A percentile compares a stretch with the other conserved stretches of the same genome.
These are phyloP conservation scores for Spirogloea muscicola DNA, from an alignment of 139 green algal species.

Conservation along the genomic window DNA sequence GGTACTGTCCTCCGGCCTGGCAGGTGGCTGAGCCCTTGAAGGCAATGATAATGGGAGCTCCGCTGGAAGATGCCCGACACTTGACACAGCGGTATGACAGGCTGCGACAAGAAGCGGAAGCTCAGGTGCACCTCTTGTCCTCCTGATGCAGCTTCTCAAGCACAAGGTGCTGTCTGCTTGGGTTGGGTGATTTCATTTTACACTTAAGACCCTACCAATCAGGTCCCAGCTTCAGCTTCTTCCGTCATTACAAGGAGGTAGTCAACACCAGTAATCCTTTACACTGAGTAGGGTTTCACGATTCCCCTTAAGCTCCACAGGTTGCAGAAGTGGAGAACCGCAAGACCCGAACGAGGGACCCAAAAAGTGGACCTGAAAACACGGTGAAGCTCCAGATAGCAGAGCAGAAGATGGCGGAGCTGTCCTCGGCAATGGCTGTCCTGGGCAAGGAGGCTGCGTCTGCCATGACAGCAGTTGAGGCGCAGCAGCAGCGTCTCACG, in stretches of 20 bases:
- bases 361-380: neutral
- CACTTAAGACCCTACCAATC: too few species aligned
- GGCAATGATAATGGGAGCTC: slow-evolving; percentile 31
- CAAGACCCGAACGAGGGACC: slow-evolving; percentile 11
- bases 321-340: neutral
- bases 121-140: slow-evolving; percentile 25
- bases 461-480: slow-evolving; percentile 32
- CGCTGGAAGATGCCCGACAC: slow-evolving; percentile 30
- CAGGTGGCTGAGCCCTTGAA: slow-evolving; percentile 36
- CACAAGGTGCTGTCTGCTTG: too few species aligned
- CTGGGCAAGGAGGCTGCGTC: slow-evolving; percentile 43
- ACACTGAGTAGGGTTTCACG: too few species aligned
- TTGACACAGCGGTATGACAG: slow-evolving; percentile 34
- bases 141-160: too few species aligned
- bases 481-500: slow-evolving; percentile 41
- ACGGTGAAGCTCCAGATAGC: slow-evolving; percentile 24
- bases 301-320: too few species aligned
- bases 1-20: neutral
- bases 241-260: too few species aligned
- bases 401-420: slow-evolving; percentile 41
- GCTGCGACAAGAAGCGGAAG: slow-evolving; percentile 27
- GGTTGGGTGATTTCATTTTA: too few species aligned
- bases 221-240: too few species aligned
- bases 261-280: too few species aligned
- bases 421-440: slow-evolving; percentile 24